Evolutionary conservation across 2,329 filamentous ascomycete species (phyloP).

Genomic region (Xylaria polymorpha): DNA sequence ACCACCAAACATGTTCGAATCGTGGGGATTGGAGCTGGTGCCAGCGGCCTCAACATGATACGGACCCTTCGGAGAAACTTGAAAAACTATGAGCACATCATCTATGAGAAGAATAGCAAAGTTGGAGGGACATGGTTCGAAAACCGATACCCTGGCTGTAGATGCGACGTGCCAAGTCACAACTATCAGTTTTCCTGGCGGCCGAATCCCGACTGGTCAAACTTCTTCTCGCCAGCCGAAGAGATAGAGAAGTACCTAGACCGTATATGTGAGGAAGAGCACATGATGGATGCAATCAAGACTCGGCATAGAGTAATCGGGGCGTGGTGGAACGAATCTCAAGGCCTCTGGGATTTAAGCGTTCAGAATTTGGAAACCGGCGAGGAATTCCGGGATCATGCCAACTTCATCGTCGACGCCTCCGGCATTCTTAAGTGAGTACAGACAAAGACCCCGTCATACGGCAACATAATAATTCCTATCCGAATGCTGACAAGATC

Average conservation of each 20-base stretch:
- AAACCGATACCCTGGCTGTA: slow-evolving; percentile 68
- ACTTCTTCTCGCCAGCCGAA: slow-evolving; percentile 64
- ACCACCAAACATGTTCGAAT: slow-evolving; percentile 56
- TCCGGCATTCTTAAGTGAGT: slow-evolving; percentile 65
- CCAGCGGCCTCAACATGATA: slow-evolving; percentile 58
- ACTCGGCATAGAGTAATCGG: slow-evolving; percentile 56
- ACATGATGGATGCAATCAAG: slow-evolving; percentile 58
- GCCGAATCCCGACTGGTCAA: slow-evolving; percentile 68
- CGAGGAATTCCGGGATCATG: slow-evolving; percentile 57
- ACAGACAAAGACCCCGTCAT: neutral
- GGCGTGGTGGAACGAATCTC: slow-evolving; percentile 59
- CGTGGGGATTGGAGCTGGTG: slow-evolving; percentile 59
- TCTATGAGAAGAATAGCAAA: slow-evolving; percentile 68
- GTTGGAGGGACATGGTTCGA: slow-evolving; percentile 70
- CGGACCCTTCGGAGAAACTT: slow-evolving; percentile 59
- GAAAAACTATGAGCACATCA: slow-evolving; percentile 57
- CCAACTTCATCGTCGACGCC: slow-evolving; percentile 62
- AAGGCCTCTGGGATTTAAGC: slow-evolving; percentile 57
- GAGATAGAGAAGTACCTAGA: slow-evolving; percentile 69
- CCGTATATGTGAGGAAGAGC: slow-evolving; percentile 60
- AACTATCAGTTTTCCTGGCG: slow-evolving; percentile 73
- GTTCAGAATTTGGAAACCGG: slow-evolving; percentile 55
- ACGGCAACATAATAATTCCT: neutral
- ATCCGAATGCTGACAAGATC: slow-evolving; percentile 21
- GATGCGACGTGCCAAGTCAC: slow-evolving; percentile 68